Evolutionary conservation across 2,329 filamentous ascomycete genomes (phyloP).

Genomic region (Penicillium thymicola): DNA sequence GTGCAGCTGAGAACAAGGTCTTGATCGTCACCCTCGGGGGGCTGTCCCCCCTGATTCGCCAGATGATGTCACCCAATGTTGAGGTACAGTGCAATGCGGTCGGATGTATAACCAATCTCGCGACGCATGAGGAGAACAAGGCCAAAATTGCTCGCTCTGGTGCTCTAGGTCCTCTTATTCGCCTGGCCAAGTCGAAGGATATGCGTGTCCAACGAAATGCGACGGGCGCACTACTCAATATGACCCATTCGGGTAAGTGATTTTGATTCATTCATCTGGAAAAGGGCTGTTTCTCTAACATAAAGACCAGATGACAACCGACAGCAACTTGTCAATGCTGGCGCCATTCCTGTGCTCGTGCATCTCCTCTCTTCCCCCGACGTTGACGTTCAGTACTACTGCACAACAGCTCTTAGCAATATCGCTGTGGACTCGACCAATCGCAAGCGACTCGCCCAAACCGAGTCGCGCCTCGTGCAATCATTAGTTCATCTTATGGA

Average conservation of each 20-base stretch:
- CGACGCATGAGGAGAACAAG: constrained; percentile 98
- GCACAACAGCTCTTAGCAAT: constrained; percentile 96
- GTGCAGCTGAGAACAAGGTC: constrained; percentile 93
- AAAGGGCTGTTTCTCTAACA: constrained; percentile 20
- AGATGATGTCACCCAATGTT: constrained; percentile 97
- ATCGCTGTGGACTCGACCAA: constrained; percentile 94
- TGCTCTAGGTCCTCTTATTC: constrained; percentile 83
- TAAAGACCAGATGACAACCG: constrained; percentile 77
- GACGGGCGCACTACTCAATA: constrained; percentile 92
- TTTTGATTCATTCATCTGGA: background rate
- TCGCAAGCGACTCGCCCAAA: constrained; percentile 83
- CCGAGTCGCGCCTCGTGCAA: constrained; percentile 86
- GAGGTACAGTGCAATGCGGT: constrained; percentile 99
- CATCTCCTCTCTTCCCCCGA: constrained; percentile 89
- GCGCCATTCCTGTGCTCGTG: constrained; percentile 95
- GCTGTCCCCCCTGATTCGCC: constrained; percentile 84
- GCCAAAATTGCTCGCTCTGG: constrained; percentile 96
- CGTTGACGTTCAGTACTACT: constrained; percentile 98
- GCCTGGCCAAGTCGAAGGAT: constrained; percentile 92
- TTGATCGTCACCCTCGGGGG: constrained; percentile 91
- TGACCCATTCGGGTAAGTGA: constrained; percentile 90
- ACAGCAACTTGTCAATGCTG: constrained; percentile 93
- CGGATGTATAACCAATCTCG: constrained; percentile 96
- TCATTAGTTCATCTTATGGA: constrained; percentile 96
- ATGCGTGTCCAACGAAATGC: constrained; percentile 98